Conservation (phyloP, 345 rosid genomes). For the Aegle marmelos region DNA sequence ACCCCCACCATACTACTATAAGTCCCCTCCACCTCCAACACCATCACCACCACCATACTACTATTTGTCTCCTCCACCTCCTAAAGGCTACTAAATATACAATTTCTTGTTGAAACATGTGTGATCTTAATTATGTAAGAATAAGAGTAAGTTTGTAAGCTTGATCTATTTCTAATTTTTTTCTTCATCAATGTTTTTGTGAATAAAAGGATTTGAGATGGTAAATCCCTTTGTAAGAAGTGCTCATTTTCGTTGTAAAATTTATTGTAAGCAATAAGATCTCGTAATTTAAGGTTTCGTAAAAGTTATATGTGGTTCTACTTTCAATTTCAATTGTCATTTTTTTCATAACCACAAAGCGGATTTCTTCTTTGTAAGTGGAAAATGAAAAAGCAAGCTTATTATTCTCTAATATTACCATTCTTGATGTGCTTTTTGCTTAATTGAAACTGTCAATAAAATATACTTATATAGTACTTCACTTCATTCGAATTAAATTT, state of each 20-base stretch:
- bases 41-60: constrained; percentile 1
- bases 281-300: neutral
- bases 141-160: neutral
- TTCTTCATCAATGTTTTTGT: neutral
- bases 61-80: constrained; percentile 14
- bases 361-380: neutral
- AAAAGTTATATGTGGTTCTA: neutral
- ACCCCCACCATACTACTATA: constrained; percentile 2
- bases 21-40: neutral
- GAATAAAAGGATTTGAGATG: neutral
- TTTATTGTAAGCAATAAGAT: neutral
- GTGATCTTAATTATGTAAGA: neutral
- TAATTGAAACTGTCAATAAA: no score
- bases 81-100: constrained; percentile 5
- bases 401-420: no score
- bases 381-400: neutral
- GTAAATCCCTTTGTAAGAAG: neutral
- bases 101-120: neutral
- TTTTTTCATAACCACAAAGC: neutral
- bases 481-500: no score
- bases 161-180: neutral
- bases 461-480: no score
- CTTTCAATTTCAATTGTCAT: neutral
- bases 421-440: no score
- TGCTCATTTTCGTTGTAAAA: neutral